Evolutionary conservation across 2,329 filamentous ascomycete genomes (phyloP).

Genomic region (Dothideomycetes sp.): DNA sequence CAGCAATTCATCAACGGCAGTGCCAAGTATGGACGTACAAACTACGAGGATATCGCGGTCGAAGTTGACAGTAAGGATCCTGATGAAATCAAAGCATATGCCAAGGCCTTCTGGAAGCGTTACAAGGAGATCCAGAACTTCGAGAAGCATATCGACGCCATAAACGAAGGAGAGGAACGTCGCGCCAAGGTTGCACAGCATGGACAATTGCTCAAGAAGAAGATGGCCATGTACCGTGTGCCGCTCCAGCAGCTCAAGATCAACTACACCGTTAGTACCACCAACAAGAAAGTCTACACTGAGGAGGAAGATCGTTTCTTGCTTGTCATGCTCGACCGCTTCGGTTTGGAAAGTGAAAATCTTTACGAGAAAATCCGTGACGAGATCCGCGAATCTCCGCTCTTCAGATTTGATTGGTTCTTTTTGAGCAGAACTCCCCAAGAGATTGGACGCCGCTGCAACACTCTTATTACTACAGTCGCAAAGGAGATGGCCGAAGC

Average conservation of each 20-base stretch:
- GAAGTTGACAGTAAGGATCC: constrained; percentile 87
- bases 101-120: constrained; percentile 92
- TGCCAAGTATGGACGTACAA: constrained; percentile 79
- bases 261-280: constrained; percentile 97
- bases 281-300: constrained; percentile 99
- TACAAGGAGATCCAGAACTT: constrained; percentile 87
- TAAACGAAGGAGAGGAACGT: constrained; percentile 88
- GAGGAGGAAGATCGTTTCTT: constrained; percentile 97
- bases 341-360: constrained; percentile 81
- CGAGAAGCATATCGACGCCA: constrained; percentile 76
- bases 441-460: constrained; percentile 86
- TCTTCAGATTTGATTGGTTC: constrained; percentile 99
- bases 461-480: constrained; percentile 86
- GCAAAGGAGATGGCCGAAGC: constrained; percentile 78
- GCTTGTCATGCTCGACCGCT: constrained; percentile 83
- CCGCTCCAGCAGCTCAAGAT: constrained; percentile 96
- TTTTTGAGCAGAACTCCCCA: constrained; percentile 90
- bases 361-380: constrained; percentile 94
- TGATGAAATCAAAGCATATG: constrained; percentile 80
- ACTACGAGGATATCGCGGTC: constrained; percentile 74
- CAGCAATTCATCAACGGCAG: constrained; percentile 96
- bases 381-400: constrained; percentile 84
- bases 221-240: constrained; percentile 94
- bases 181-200: constrained; percentile 84
- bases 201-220: constrained; percentile 85